These are phyloP conservation scores for Candida sphagnicola DNA, from an alignment of 805 yeast genomes.

Conservation along the genomic window DNA sequence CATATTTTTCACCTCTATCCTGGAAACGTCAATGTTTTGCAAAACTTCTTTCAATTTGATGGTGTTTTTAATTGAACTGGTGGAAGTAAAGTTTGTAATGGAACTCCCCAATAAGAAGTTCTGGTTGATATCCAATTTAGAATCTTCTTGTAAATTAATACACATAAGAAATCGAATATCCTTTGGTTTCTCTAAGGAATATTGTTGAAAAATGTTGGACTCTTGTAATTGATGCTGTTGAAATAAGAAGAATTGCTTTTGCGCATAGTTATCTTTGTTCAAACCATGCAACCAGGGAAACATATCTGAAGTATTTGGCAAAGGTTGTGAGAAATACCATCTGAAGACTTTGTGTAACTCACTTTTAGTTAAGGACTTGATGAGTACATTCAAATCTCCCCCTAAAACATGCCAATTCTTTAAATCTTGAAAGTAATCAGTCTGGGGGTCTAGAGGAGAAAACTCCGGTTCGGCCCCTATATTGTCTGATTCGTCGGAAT, in stretches of 20 bases:
- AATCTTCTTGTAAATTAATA: slow-evolving; percentile 11
- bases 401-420: slow-evolving; percentile 1
- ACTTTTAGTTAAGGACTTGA: slow-evolving; percentile 13
- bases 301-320: slow-evolving; percentile 63
- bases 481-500: neutral
- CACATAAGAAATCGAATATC: slow-evolving; percentile 39
- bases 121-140: neutral
- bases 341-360: slow-evolving; percentile 19
- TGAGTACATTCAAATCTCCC: slow-evolving; percentile 3
- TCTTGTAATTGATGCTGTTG: slow-evolving; percentile 20
- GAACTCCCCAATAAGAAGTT: neutral
- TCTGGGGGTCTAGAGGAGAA: slow-evolving; percentile 17
- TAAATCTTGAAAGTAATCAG: slow-evolving; percentile 12
- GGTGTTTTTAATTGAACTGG: slow-evolving; percentile 45
- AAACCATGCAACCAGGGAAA: slow-evolving; percentile 93
- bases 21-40: slow-evolving; percentile 42
- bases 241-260: slow-evolving; percentile 40
- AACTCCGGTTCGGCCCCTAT: neutral
- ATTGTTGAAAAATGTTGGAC: slow-evolving; percentile 9
- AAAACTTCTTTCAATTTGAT: slow-evolving; percentile 53
- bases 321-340: slow-evolving; percentile 36
- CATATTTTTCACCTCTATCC: slow-evolving; percentile 23
- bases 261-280: slow-evolving; percentile 53
- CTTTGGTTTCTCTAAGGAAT: slow-evolving; percentile 18
- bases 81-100: neutral